Percentiles rank a stretch among this genome's conserved stretches.
Conservation (phyloP, 306 rosid species). For the Hylodesmum podocarpum region DNA sequence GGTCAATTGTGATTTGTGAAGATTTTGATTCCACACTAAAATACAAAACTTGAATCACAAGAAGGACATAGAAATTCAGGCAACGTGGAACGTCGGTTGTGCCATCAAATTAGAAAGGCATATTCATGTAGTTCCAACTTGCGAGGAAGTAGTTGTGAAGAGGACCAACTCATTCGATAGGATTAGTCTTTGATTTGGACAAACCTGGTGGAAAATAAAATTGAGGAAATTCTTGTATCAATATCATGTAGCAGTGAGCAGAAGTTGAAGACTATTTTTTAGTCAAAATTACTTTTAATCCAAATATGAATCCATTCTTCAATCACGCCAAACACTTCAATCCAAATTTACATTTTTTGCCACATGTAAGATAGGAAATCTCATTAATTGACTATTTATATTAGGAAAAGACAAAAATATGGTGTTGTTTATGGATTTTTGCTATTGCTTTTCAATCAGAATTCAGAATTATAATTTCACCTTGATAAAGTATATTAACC, state of each 20-base stretch:
- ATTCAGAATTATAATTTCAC: too few relatives aligned
- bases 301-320: background rate
- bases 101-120: background rate
- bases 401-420: too few relatives aligned
- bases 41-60: background rate
- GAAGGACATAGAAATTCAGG: background rate
- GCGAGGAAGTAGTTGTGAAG: background rate
- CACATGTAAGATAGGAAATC: background rate
- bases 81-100: background rate
- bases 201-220: background rate
- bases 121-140: background rate
- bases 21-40: background rate
- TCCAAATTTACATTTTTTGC: too few relatives aligned
- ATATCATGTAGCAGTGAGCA: background rate
- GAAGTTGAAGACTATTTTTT: background rate
- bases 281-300: background rate
- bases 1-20: constrained; percentile 13
- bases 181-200: background rate
- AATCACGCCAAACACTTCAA: background rate
- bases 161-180: background rate
- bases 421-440: too few relatives aligned
- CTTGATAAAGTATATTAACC: too few relatives aligned
- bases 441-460: too few relatives aligned
- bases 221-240: background rate
- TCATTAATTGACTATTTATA: background rate